phyloP scores from a whole-genome alignment of 352 stramenopile genomes.

The Globisporangium radiosum region DNA sequence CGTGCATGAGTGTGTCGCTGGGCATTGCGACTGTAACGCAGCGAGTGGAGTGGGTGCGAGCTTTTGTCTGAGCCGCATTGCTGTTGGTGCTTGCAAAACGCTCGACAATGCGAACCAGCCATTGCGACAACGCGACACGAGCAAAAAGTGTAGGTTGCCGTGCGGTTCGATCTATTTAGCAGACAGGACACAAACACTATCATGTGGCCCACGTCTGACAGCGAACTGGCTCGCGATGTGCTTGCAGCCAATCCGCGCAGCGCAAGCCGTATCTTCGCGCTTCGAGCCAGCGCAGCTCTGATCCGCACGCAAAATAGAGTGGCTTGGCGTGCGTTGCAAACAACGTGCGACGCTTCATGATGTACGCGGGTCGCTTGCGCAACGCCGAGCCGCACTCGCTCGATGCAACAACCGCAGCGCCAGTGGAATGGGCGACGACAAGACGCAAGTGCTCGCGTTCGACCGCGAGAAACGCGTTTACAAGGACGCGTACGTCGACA shows the following conservation, averaged over 20 bases:
- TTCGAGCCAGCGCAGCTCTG: background rate
- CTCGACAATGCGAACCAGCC: no score
- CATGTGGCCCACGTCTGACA: background rate
- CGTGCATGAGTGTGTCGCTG: no score
- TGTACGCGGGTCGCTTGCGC: background rate
- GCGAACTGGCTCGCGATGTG: background rate
- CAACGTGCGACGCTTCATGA: background rate
- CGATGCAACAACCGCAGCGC: background rate
- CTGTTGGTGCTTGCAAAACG: background rate
- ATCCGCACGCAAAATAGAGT: background rate
- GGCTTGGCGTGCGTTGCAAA: background rate
- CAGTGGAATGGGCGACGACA: conserved; percentile 16
- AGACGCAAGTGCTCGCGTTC: conserved; percentile 45
- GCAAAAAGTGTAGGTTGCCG: background rate
- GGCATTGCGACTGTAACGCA: no score
- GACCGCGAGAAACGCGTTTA: conserved; percentile 74
- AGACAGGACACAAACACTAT: background rate
- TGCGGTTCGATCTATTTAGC: background rate
- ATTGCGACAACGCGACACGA: background rate
- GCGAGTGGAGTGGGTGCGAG: no score
- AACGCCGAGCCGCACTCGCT: background rate
- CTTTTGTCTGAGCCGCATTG: no score
- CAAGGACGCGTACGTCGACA: conserved; percentile 67
- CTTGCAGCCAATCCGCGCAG: background rate
- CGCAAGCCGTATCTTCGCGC: background rate